A percentile compares a stretch with the other conserved stretches of the same genome.
These are phyloP conservation scores for Sonneratia caseolaris DNA, from an alignment of 345 rosid genomes.

Conservation along the genomic window DNA sequence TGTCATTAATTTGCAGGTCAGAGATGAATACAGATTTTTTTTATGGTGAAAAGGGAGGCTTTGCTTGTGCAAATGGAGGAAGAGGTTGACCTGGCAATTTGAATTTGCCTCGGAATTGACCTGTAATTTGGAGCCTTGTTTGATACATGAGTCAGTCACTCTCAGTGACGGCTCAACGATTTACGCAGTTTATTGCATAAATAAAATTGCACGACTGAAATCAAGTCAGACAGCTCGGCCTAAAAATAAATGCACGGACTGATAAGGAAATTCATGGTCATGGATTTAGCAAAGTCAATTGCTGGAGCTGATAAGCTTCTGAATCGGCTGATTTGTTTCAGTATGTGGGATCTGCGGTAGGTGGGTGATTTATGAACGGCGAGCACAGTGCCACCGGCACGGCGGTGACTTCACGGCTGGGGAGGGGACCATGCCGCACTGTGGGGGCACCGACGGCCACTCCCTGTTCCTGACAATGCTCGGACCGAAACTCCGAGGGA, in stretches of 20 bases:
- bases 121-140: conserved; percentile 9
- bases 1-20: not conserved
- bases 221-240: too few species aligned
- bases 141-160: too few species aligned
- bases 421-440: not conserved
- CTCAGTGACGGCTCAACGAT: too few species aligned
- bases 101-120: not conserved
- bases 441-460: too few species aligned
- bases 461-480: too few species aligned
- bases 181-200: too few species aligned
- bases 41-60: not conserved
- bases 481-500: too few species aligned
- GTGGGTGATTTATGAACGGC: too few species aligned
- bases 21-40: not conserved
- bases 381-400: not conserved
- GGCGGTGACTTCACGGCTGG: not conserved
- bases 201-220: too few species aligned
- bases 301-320: not conserved
- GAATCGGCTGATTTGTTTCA: not conserved
- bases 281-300: not conserved
- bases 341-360: not conserved
- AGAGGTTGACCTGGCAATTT: conserved; percentile 3
- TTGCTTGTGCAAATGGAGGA: not conserved
- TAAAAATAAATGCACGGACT: not conserved
- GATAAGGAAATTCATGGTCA: not conserved